These are phyloP conservation scores for Coniosporium tulheliwenetii DNA, from an alignment of 2,329 filamentous ascomycete genomes.

Conservation along the genomic window DNA sequence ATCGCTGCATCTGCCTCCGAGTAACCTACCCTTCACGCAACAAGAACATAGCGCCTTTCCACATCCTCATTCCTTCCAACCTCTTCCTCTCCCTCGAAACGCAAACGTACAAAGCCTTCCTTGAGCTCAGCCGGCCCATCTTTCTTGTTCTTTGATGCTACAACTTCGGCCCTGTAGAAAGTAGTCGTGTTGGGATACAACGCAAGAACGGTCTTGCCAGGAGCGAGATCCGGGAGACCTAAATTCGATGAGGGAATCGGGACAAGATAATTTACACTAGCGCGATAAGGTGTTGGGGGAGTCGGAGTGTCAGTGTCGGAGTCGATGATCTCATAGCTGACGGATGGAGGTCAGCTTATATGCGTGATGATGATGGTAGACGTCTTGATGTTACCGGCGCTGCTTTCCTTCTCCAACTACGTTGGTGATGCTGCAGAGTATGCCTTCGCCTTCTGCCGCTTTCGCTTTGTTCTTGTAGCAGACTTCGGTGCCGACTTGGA, in stretches of 20 bases:
- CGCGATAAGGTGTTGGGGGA: conserved; percentile 24
- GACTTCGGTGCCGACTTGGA: conserved; percentile 28
- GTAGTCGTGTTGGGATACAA: conserved; percentile 37
- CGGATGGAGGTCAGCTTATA: background rate
- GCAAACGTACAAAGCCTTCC: conserved; percentile 22
- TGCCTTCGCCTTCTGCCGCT: conserved; percentile 31
- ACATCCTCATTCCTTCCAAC: conserved; percentile 29
- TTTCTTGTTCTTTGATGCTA: conserved; percentile 23
- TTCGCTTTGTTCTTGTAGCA: conserved; percentile 30
- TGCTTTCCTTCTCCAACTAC: conserved; percentile 39
- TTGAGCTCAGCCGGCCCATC: conserved; percentile 12
- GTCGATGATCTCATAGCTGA: conserved; percentile 34
- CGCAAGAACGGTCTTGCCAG: conserved; percentile 29
- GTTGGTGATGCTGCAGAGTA: conserved; percentile 32
- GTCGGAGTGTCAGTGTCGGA: conserved; percentile 25
- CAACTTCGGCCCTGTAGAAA: conserved; percentile 36
- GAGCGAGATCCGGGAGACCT: conserved; percentile 23
- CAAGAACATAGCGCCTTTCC: conserved; percentile 33
- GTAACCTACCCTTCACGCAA: conserved; percentile 5
- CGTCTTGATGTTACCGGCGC: conserved; percentile 15
- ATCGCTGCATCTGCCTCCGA: no score
- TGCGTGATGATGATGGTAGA: background rate
- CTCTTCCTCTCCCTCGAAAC: conserved; percentile 33
- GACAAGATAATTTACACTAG: conserved; percentile 31
- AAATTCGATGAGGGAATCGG: conserved; percentile 24